Evolutionary conservation across 768 basidiomycete species (phyloP), one percentile per base, ranked within the genome.

Genomic region (Boletus eberwhitei): DNA sequence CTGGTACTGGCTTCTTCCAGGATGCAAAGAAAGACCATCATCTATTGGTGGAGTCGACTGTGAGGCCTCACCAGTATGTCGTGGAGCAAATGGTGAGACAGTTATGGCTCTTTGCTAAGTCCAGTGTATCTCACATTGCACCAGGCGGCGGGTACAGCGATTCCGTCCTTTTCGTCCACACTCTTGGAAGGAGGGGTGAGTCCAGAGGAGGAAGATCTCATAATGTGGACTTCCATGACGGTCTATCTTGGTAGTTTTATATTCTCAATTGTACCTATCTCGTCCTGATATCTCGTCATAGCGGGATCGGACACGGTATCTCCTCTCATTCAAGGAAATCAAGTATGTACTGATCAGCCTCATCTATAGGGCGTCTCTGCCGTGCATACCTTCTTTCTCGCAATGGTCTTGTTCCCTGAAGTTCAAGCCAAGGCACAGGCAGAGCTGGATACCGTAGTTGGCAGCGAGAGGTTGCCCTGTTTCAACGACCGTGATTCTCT

Each of bases 271-370:
- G 8, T 16, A 24, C 6, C 0, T 8, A 6, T 32, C 26, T 22
- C 7, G 8, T 44, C 5, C 2, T 50, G 14, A 57, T 16, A 4
- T 16, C 8, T 17, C 6, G 43, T 48, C 17, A 4, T 38, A 57
- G 66, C 75, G 50, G 80, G 76, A 9, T 77, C 80, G 0, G 81
- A 83, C 57, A 82, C 82, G 45, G 63, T 62, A 52, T 3, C 6
- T 24, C 2, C 16, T 37, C 71, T 73, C 79, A 4, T 64, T 3
- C 77, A 51, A 75, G 72, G 1, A 57, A 54, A 24, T 64, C 76
- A 1, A 78, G 14, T 78, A 2, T 69, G 35, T 7, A 0, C 12
- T 45, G 12, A 51, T 13, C 5, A 2, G 17, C 2, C 14, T 14
- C 7, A 2, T 31, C 62, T 8, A 35, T 22, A 62, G 67, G n/a